Base-by-base conservation (phyloP, 2,329 filamentous ascomycete genomes). In the Parastagonospora nodorum region DNA sequence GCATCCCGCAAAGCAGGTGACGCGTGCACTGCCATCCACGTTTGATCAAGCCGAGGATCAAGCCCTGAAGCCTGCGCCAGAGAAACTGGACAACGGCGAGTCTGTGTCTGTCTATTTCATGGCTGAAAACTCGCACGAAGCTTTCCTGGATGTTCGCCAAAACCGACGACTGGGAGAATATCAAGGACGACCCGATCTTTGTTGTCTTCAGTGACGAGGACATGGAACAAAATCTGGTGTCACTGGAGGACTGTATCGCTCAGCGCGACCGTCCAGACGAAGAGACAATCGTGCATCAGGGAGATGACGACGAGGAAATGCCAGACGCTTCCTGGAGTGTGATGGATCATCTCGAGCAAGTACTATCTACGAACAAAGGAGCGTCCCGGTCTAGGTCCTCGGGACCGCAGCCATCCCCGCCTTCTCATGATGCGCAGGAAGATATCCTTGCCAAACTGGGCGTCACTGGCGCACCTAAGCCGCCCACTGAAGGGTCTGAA, bases 71-170 rank as follows among this genome's bases (percentile, higher is more conserved):
- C 72, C 74, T 11, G 66, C 70, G 8, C 66, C 70, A 2, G 65
- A 73, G 14, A 66, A 61, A 37, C 54, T 75, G 6, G 60, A 63
- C 16, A 74, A 77, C 24, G 77, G 76, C 11, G 74, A 76, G 42
- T 79, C 77, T 32, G 74, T 80, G 3, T 83, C 80, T 1, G 75
- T 78, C 44, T 82, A 82, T 52, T 78, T 80, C 55, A 74, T 71
- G 4, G 54, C 69, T 3, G 71, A 75, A 10, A 76, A 75, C 48
- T 68, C 72, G 2, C 72, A 78, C 14, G 75, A 80, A 50, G 74
- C 75, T 12, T 71, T 75, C 47, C 60, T 77, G 31, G 76, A 78
- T 53, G 75, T 83, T 12, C 69, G 77, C 47, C 75, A 82, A 82
- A 51, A 81, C 78, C 0, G 74, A 78, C 32, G 71, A 75, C 16